Evolutionary conservation across 2,329 filamentous ascomycete genomes (phyloP).

Genomic region (Coniochaeta pulveracea): DNA sequence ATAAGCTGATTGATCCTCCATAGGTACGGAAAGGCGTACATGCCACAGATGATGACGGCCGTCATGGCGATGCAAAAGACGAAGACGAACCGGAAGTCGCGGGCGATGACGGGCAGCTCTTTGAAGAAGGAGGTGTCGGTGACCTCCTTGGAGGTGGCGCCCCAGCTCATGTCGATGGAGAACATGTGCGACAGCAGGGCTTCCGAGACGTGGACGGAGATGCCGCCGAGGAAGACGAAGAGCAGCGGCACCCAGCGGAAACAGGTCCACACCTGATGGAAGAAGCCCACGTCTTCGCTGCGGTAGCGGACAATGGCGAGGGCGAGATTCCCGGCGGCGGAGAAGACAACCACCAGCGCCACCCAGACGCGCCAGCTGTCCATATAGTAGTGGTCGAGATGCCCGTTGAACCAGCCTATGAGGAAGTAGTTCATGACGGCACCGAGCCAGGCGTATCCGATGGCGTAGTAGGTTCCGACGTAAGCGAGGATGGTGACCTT

Average conservation of each 20-base stretch:
- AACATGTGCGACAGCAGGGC: constrained; percentile 29
- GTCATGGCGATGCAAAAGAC: constrained; percentile 32
- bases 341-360: constrained; percentile 53
- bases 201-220: constrained; percentile 27
- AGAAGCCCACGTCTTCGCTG: constrained; percentile 38
- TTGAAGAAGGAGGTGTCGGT: constrained; percentile 44
- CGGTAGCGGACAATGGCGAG: constrained; percentile 53
- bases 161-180: constrained; percentile 32
- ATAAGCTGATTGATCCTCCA: constrained; percentile 48
- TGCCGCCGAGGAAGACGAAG: constrained; percentile 28
- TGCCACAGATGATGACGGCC: constrained; percentile 35
- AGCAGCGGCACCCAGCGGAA: constrained; percentile 51
- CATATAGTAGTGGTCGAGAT: constrained; percentile 54
- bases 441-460: constrained; percentile 63
- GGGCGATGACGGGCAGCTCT: constrained; percentile 42
- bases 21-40: constrained; percentile 30
- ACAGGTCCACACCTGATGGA: constrained; percentile 37
- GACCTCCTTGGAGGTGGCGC: constrained; percentile 44
- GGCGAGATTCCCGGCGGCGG: constrained; percentile 44
- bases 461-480: constrained; percentile 44
- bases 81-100: constrained; percentile 44
- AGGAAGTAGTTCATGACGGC: constrained; percentile 61
- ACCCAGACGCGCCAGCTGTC: constrained; percentile 54
- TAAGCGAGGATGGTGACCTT: constrained; percentile 64
- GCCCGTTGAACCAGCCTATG: constrained; percentile 59